These are phyloP conservation scores for Neurospora sp. DNA, from an alignment of 495 filamentous ascomycete genomes.

Conservation along the genomic window DNA sequence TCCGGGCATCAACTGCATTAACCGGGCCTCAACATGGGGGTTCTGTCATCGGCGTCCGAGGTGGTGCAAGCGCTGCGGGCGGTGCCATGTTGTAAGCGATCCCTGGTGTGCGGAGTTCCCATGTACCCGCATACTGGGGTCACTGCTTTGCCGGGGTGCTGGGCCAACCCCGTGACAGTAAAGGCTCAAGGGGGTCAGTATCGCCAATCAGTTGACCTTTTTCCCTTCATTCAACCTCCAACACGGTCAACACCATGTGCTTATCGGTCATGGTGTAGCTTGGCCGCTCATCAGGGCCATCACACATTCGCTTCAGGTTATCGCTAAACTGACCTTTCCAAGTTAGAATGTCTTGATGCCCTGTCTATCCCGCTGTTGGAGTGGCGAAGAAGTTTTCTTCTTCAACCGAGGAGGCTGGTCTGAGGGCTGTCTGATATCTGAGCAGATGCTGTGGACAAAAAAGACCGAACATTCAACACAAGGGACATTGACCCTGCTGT, in stretches of 20 bases:
- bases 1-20: not conserved
- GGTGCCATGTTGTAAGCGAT: not conserved
- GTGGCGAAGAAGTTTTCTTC: not conserved
- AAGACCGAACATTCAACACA: no score
- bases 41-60: not conserved
- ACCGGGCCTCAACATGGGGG: not conserved
- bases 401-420: not conserved
- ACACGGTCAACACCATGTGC: not conserved
- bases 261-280: not conserved
- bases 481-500: no score
- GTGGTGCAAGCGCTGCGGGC: not conserved
- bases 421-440: not conserved
- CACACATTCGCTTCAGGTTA: not conserved
- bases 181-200: conserved; percentile 9
- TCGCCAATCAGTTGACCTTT: conserved; percentile 20
- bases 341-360: not conserved
- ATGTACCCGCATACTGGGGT: not conserved
- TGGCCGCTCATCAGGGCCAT: not conserved
- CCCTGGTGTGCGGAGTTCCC: not conserved
- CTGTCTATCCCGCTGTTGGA: not conserved
- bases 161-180: conserved; percentile 19
- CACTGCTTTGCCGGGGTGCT: not conserved
- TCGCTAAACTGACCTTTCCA: not conserved
- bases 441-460: no score
- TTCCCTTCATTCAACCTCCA: not conserved